A percentile compares a stretch with the other conserved stretches of the same genome.
phyloP scores from a whole-genome alignment of 2,329 filamentous ascomycete genomes.

The Hypocreales sp. region DNA sequence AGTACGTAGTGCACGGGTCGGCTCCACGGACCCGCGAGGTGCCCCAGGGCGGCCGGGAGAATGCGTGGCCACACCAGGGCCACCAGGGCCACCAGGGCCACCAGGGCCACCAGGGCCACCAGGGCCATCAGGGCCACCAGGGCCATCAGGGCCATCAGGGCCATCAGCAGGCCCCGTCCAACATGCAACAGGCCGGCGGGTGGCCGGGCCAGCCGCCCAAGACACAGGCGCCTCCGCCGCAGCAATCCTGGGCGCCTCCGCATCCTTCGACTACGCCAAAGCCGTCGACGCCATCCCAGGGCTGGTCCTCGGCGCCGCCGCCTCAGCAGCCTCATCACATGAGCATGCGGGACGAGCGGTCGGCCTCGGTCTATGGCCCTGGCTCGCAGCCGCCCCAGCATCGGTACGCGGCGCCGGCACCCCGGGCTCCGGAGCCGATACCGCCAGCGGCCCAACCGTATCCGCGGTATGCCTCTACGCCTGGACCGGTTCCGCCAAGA shows the following conservation, averaged over 20 bases:
- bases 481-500: conserved; percentile 23
- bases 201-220: conserved; percentile 18
- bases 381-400: conserved; percentile 17
- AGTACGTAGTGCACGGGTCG: conserved; percentile 34
- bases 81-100: conserved; percentile 5
- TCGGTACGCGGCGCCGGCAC: conserved; percentile 20
- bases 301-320: conserved; percentile 17
- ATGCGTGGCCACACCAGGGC: conserved; percentile 18
- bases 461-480: conserved; percentile 26
- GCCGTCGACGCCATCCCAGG: conserved; percentile 16
- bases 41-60: conserved; percentile 19
- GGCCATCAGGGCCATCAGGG: conserved; percentile 6
- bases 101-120: conserved; percentile 13
- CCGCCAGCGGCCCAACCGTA: conserved; percentile 24
- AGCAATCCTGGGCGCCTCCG: conserved; percentile 17
- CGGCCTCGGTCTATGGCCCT: conserved; percentile 18
- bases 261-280: conserved; percentile 14
- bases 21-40: conserved; percentile 26
- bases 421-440: conserved; percentile 25
- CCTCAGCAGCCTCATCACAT: conserved; percentile 18
- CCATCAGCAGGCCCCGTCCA: conserved; percentile 8
- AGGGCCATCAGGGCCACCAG: conserved; percentile 3
- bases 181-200: conserved; percentile 7
- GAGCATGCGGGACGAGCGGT: conserved; percentile 22
- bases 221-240: conserved; percentile 16